Conservation (phyloP, 306 rosid species). For the Prunus kanzakura region DNA sequence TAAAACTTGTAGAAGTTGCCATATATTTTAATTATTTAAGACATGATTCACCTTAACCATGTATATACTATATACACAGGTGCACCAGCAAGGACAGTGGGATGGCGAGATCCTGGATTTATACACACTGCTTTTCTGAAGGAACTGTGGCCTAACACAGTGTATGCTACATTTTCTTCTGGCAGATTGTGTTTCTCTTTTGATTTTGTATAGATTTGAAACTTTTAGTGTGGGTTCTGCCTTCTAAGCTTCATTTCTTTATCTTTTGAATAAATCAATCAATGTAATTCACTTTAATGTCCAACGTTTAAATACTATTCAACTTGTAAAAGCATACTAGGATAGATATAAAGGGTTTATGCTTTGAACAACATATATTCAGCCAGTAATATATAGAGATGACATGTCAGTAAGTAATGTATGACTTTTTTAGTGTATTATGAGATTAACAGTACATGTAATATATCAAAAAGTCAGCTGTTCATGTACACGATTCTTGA, state of each 20-base stretch:
- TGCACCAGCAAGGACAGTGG: slow-evolving; percentile 90
- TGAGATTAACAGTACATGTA: no score
- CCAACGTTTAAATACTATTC: not conserved
- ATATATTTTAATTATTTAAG: not conserved
- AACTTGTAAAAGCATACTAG: not conserved
- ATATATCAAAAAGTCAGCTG: not conserved
- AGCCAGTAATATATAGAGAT: not conserved
- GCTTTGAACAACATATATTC: no score
- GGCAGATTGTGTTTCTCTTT: slow-evolving; percentile 14
- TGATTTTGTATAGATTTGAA: not conserved
- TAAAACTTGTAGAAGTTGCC: not conserved
- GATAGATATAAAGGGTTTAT: not conserved
- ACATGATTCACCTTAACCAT: slow-evolving; percentile 10
- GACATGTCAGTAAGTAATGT: not conserved
- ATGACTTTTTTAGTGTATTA: no score
- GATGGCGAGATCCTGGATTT: slow-evolving; percentile 95
- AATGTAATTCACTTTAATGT: not conserved
- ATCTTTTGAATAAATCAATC: not conserved
- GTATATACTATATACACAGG: slow-evolving; percentile 39
- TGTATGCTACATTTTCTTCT: slow-evolving; percentile 37
- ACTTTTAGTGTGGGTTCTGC: not conserved
- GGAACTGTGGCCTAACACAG: slow-evolving; percentile 80
- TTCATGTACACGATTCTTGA: not conserved
- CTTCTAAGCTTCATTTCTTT: not conserved
- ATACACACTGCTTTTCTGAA: slow-evolving; percentile 82